A percentile compares a stretch with the other conserved stretches of the same genome.
phyloP scores from a whole-genome alignment of 495 filamentous ascomycete species.

The Hypoxylon lenormandii region DNA sequence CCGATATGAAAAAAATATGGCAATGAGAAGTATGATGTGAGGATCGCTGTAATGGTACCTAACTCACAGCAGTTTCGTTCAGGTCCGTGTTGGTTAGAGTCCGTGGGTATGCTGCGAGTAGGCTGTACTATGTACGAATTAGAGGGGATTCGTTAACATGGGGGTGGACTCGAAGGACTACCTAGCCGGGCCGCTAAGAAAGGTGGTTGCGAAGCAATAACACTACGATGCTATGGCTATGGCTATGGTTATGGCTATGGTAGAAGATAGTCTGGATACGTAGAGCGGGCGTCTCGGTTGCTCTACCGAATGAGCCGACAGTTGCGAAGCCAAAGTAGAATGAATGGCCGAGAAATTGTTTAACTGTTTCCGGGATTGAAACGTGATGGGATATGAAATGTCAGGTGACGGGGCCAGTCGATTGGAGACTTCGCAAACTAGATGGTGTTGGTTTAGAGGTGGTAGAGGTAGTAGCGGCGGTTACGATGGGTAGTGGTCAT shows the following conservation, averaged over 20 bases:
- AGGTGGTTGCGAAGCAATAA: constrained; percentile 16
- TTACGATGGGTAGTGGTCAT: constrained; percentile 6
- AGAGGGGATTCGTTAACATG: constrained; percentile 26
- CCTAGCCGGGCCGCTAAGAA: constrained; percentile 19
- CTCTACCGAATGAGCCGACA: constrained; percentile 34
- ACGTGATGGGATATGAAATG: constrained; percentile 35
- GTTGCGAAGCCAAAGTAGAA: constrained; percentile 24
- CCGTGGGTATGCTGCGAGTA: constrained; percentile 36
- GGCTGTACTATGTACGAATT: constrained; percentile 8
- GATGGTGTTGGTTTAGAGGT: constrained; percentile 18
- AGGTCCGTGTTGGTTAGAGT: constrained; percentile 45
- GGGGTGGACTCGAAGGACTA: constrained; percentile 9
- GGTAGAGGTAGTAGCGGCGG: constrained; percentile 8
- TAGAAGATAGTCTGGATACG: constrained; percentile 4
- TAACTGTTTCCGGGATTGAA: constrained; percentile 8
- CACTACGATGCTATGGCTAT: constrained; percentile 29
- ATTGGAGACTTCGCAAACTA: constrained; percentile 29
- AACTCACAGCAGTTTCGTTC: constrained; percentile 40
- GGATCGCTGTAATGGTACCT: constrained; percentile 35
- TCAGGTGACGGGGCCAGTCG: constrained; percentile 29
- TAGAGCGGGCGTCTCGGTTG: constrained; percentile 22
- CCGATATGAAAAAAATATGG: constrained; percentile 38
- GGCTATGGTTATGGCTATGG: too few species aligned
- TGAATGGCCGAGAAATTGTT: constrained; percentile 10
- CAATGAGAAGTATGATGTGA: constrained; percentile 40